Evolutionary conservation across 225 moss, liverwort and hornwort species (phyloP), one percentile per base, ranked within the genome.

Genomic region (Thuidium tamariscinum): DNA sequence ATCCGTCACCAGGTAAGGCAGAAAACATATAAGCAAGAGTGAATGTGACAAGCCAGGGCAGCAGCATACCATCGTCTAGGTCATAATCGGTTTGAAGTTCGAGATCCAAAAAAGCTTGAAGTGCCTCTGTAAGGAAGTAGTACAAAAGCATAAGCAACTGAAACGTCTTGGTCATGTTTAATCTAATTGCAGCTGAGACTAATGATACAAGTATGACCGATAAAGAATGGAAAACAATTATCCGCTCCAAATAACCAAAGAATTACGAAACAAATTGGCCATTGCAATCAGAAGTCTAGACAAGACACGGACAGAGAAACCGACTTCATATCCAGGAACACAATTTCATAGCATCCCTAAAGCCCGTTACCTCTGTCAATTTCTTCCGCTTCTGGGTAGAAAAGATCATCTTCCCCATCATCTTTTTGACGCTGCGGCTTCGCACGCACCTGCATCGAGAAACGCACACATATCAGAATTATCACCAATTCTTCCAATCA

Each of bases 51-150:
- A 76, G 75, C 16, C 56, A 73, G 54, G 60, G 80, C 56, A 89
- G 70, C 30, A 77, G 71, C 86, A 22, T 91, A 93, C 93, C 91
- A n/a, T 90, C 90, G 63, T 93, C 93, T 65, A 93, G 83, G 42
- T 93, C 87, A 74, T 81, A 90, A 70, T 91, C 20, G 49, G 90
- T 93, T 90, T 93, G 91, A 52, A 93, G 93, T 82, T 93, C 86
- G 74, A 93, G 89, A 48, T 93, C 89, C 89, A 93, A 65, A 84
- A 91, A 91, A 15, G 88, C 89, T 87, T 91, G 89, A 87, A 93
- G 91, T 42, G 89, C 91, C 85, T 93, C 93, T 93, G 90, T 9
- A 51, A 77, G n/a, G 8, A 82, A 89, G 80, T 46, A 36, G 34
- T 13, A 70, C 13, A 87, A 23, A 74, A 63, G 54, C 56, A 37